These are phyloP conservation scores for Pythium folliculosum DNA, from an alignment of 352 stramenopile species.

Conservation along the genomic window DNA sequence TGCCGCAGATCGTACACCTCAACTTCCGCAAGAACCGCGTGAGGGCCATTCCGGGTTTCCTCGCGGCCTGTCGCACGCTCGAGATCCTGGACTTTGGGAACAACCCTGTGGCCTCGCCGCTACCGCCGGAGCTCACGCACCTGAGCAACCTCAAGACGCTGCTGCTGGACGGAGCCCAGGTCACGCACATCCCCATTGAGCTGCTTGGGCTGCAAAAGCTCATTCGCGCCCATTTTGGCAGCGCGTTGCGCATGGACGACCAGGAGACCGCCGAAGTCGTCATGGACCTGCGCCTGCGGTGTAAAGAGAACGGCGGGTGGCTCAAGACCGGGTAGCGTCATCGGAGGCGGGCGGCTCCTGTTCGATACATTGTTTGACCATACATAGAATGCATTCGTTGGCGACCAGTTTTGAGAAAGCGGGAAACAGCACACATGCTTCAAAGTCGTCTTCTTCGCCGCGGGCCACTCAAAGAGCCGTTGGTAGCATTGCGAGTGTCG, in stretches of 20 bases:
- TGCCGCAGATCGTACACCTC: constrained; percentile 63
- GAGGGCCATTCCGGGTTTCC: constrained; percentile 41
- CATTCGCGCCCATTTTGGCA: constrained; percentile 59
- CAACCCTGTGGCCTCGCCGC: constrained; percentile 53
- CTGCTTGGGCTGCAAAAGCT: constrained; percentile 56
- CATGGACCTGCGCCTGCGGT: constrained; percentile 50
- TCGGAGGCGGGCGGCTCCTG: neutral
- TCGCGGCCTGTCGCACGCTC: constrained; percentile 47
- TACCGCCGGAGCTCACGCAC: constrained; percentile 45
- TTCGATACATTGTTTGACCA: neutral
- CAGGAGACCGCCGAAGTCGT: constrained; percentile 71
- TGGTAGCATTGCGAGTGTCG: no score
- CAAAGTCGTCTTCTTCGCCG: no score
- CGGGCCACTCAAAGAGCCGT: no score
- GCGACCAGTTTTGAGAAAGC: neutral
- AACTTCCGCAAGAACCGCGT: constrained; percentile 70
- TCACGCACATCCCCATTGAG: constrained; percentile 64
- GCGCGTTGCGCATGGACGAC: constrained; percentile 54
- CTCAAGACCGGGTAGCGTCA: constrained; percentile 49
- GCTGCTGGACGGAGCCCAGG: constrained; percentile 50
- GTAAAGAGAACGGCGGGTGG: constrained; percentile 59
- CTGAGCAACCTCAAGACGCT: constrained; percentile 66
- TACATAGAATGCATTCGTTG: constrained; percentile 1
- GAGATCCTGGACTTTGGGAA: constrained; percentile 72
- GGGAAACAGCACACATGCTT: no score